A percentile compares a stretch with the other conserved stretches of the same genome.
phyloP scores from a whole-genome alignment of 345 rosid genomes.

The Aquilaria sinensis region DNA sequence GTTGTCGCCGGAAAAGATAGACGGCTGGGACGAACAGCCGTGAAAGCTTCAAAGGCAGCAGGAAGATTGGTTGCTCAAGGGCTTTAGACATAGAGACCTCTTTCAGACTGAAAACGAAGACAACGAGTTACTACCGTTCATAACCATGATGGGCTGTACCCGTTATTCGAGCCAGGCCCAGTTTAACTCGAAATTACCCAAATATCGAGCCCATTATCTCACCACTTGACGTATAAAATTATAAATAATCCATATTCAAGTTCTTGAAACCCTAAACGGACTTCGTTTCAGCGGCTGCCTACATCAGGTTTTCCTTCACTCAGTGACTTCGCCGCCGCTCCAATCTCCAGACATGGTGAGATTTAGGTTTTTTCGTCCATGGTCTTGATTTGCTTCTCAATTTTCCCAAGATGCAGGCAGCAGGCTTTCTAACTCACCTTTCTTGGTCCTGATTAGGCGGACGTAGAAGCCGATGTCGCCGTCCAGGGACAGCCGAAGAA shows the following conservation, averaged over 20 bases:
- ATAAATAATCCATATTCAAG: background rate
- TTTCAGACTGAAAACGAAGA: too few species aligned
- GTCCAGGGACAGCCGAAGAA: constrained; percentile 43
- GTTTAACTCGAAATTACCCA: too few species aligned
- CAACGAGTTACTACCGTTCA: too few species aligned
- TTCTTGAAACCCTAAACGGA: constrained; percentile 13
- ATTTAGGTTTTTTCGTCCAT: background rate
- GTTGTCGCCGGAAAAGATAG: too few species aligned
- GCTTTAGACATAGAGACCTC: too few species aligned
- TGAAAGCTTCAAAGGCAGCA: too few species aligned
- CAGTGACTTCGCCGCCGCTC: background rate
- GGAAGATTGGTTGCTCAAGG: too few species aligned
- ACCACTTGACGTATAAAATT: too few species aligned
- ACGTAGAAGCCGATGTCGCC: constrained; percentile 38
- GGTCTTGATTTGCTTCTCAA: background rate
- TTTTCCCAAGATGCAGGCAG: background rate
- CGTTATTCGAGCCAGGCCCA: too few species aligned
- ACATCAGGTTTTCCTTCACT: background rate
- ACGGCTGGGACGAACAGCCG: too few species aligned
- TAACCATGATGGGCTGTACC: background rate
- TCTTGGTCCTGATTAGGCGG: constrained; percentile 23
- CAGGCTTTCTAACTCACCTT: background rate
- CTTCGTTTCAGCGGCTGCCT: background rate
- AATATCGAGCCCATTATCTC: too few species aligned
- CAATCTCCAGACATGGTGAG: constrained; percentile 19